Evolutionary conservation across 2,329 filamentous ascomycete species (phyloP), one percentile per base, ranked within the genome.

Genomic region (Aschersonia sp.): DNA sequence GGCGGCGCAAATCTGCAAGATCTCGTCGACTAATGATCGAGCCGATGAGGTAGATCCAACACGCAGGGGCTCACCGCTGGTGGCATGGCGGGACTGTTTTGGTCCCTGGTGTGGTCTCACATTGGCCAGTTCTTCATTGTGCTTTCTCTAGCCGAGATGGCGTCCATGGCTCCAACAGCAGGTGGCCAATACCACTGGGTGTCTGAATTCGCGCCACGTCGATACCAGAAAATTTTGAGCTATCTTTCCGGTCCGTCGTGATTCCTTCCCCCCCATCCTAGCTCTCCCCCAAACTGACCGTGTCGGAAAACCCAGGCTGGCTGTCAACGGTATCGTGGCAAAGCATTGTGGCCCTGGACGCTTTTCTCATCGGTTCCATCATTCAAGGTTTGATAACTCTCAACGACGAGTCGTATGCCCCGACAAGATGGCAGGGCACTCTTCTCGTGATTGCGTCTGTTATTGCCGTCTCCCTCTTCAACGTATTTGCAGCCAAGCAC

Each of bases 171-270:
- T 4, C 76, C 76, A 0, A 79, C 73, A 0, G 68, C 69, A 4
- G 74, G 75, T 12, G 75, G 76, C 1, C 74, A 79, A 54, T 78
- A 77, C 51, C 73, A 76, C 52, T 77, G 73, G 73, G 72, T 76
- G 1, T 75, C 68, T 1, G 72, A 75, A 46, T 76, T 77, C 49
- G 67, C 72, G 0, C 69, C 73, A 0, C 60, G 57, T 0, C 56
- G 61, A 44, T 63, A 67, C 47, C 73, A 78, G 52, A 75, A 71
- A 48, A 66, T 72, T 37, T 59, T 78, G 1, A 76, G 71, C 50
- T 81, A 79, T 54, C 14, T 51, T 30, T 49, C 50, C 1, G 50
- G 50, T 48, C 32, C 4, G 45, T 56, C 35, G 40, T 41, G 11
- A 9, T 41, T 22, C 40, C 40, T 41, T 22, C 40, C 40, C 9